phyloP scores from a whole-genome alignment of 441 rosid genomes.

The Erodium chrysanthum region DNA sequence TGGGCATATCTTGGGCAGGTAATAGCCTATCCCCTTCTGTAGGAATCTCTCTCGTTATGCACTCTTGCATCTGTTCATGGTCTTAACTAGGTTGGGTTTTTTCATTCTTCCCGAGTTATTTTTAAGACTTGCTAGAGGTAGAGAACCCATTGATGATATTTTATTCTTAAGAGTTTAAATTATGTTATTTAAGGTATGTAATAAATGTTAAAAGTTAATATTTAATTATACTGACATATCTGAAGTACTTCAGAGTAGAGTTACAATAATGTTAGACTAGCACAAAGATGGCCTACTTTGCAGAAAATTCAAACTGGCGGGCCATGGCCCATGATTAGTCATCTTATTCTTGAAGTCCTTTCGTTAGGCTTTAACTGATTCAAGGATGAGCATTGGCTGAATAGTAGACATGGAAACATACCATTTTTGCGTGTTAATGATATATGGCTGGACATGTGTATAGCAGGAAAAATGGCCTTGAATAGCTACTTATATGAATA shows the following conservation, averaged over 20 bases:
- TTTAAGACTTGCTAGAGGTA: slow-evolving; percentile 5
- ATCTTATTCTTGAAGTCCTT: slow-evolving; percentile 1
- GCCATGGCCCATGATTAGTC: background rate
- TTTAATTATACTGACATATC: slow-evolving; percentile 1
- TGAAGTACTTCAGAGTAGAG: background rate
- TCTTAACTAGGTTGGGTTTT: background rate
- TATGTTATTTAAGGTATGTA: background rate
- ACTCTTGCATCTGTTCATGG: background rate
- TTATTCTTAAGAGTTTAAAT: background rate
- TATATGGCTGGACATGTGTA: slow-evolving; percentile 4
- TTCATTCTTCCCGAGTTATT: background rate
- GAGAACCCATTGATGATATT: background rate
- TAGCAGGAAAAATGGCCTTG: background rate
- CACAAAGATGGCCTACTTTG: slow-evolving; percentile 2
- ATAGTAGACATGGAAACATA: background rate
- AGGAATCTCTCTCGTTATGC: slow-evolving; percentile 7
- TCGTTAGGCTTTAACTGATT: background rate
- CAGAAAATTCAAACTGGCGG: background rate
- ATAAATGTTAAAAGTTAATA: background rate
- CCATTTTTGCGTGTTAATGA: background rate
- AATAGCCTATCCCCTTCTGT: slow-evolving; percentile 15
- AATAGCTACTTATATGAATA: background rate
- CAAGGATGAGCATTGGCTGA: background rate
- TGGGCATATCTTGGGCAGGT: slow-evolving; percentile 97
- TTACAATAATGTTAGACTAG: background rate